A percentile compares a stretch with the other conserved stretches of the same genome.
Evolutionary conservation across 768 basidiomycete genomes (phyloP).

Genomic region (Sporobolomyces phaffii): DNA sequence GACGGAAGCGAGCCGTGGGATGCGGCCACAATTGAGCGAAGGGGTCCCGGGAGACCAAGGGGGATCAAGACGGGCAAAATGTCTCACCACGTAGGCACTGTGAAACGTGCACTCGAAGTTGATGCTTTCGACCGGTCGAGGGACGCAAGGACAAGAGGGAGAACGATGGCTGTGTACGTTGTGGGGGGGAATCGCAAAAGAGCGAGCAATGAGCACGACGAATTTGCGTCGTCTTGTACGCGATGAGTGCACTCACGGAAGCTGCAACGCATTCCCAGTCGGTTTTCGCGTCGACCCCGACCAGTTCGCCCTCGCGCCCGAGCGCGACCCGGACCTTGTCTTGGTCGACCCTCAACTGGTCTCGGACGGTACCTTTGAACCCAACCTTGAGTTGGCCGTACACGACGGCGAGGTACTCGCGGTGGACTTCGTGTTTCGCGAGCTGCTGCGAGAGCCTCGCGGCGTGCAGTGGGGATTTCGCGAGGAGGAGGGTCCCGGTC

Average conservation of each 20-base stretch:
- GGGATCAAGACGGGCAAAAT: no score
- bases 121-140: slow-evolving; percentile 30
- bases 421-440: slow-evolving; percentile 13
- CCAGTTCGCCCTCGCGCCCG: slow-evolving; percentile 2
- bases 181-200: no score
- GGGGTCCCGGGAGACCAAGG: not conserved
- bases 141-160: slow-evolving; percentile 23
- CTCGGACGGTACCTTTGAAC: slow-evolving; percentile 9
- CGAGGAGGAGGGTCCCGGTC: slow-evolving; percentile 23
- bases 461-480: slow-evolving; percentile 8
- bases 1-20: not conserved
- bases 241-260: slow-evolving; percentile 17
- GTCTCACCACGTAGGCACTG: slow-evolving; percentile 23
- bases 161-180: slow-evolving; percentile 13
- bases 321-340: slow-evolving; percentile 19
- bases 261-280: slow-evolving; percentile 25
- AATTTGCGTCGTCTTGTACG: no score
- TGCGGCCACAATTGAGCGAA: no score
- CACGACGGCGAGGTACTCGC: slow-evolving; percentile 32
- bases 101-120: slow-evolving; percentile 31
- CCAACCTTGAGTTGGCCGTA: slow-evolving; percentile 29
- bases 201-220: no score
- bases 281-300: slow-evolving; percentile 17
- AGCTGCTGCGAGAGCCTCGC: slow-evolving; percentile 14
- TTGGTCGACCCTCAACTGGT: slow-evolving; percentile 15